phyloP scores from a whole-genome alignment of 352 stramenopile genomes.

The Phytophthora agathidicida region DNA sequence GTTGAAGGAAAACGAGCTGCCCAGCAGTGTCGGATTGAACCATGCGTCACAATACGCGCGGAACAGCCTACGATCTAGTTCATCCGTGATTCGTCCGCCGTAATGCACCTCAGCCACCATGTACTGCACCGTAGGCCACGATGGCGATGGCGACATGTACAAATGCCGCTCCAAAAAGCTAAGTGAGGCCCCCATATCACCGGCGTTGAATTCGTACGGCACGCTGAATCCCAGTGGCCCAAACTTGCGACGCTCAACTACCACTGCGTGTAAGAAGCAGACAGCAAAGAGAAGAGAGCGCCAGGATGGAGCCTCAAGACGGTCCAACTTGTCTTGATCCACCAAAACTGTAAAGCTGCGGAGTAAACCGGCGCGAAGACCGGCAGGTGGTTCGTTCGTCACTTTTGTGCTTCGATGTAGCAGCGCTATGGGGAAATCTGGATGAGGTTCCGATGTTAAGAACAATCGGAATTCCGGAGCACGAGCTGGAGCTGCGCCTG shows the following conservation, averaged over 20 bases:
- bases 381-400: constrained; percentile 78
- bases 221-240: constrained; percentile 72
- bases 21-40: constrained; percentile 69
- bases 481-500: constrained; percentile 1
- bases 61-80: constrained; percentile 79
- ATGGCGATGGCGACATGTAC: constrained; percentile 57
- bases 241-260: constrained; percentile 81
- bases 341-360: constrained; percentile 78
- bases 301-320: constrained; percentile 69
- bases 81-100: constrained; percentile 79
- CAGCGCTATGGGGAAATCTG: constrained; percentile 66
- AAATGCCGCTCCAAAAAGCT: constrained; percentile 79
- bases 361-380: constrained; percentile 71
- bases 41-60: constrained; percentile 77
- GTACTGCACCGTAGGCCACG: constrained; percentile 81
- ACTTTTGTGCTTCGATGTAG: constrained; percentile 75
- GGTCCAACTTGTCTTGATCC: constrained; percentile 82
- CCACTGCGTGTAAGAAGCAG: constrained; percentile 82
- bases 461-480: constrained; percentile 73
- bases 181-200: constrained; percentile 67
- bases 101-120: constrained; percentile 88
- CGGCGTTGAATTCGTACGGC: constrained; percentile 83
- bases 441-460: constrained; percentile 72
- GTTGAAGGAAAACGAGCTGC: constrained; percentile 72
- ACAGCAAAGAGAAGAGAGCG: constrained; percentile 70